These are phyloP conservation scores for Neckera pumila DNA, from an alignment of 225 moss, liverwort and hornwort genomes.

Conservation along the genomic window DNA sequence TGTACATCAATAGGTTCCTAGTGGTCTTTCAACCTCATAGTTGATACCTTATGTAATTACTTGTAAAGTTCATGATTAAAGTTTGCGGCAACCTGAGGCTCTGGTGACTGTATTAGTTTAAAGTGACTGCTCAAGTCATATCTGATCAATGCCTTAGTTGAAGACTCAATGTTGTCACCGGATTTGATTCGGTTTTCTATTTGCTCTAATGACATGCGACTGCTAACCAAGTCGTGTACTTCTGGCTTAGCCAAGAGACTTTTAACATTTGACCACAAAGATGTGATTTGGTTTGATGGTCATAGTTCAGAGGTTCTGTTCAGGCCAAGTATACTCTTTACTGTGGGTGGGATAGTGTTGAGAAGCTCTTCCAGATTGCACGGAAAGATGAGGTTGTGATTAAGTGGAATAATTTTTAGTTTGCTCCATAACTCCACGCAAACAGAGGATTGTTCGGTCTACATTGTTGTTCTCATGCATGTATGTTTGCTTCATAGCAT, in stretches of 20 bases:
- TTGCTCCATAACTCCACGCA: not conserved
- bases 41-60: not conserved
- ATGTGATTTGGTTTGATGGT: not conserved
- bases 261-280: not conserved
- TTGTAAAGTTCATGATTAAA: not conserved
- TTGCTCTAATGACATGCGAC: not conserved
- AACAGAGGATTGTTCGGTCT: not conserved
- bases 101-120: not conserved
- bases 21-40: not conserved
- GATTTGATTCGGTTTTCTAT: not conserved
- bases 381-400: not conserved
- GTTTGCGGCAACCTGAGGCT: not conserved
- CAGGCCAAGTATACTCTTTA: no score
- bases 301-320: not conserved
- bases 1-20: not conserved
- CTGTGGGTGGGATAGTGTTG: not conserved
- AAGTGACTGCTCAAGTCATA: not conserved
- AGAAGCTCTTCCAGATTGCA: no score
- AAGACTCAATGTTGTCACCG: not conserved
- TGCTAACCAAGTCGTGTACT: not conserved
- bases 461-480: no score
- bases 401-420: not conserved
- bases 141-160: not conserved
- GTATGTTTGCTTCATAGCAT: not conserved
- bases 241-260: not conserved